These are phyloP conservation scores for Colletotrichum tabaci DNA, from an alignment of 2,329 filamentous ascomycete genomes.

Conservation along the genomic window DNA sequence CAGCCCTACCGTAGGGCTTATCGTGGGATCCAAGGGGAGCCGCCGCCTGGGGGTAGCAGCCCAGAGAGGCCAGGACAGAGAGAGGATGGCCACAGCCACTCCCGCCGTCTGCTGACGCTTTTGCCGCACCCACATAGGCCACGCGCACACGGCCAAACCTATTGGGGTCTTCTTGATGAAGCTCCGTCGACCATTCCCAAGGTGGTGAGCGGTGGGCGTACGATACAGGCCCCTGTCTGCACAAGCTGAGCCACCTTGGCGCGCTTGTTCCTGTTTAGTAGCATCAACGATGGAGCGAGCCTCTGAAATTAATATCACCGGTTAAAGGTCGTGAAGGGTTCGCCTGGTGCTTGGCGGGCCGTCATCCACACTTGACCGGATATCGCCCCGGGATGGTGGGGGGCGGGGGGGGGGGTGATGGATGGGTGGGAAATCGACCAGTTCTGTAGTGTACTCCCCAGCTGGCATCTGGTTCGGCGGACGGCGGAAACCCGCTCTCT, in stretches of 20 bases:
- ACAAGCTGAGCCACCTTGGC: background rate
- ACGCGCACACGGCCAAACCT: background rate
- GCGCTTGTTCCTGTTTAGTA: background rate
- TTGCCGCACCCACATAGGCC: background rate
- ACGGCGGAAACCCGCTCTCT: background rate
- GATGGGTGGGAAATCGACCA: background rate
- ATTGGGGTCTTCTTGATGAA: too few species aligned
- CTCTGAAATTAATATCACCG: background rate
- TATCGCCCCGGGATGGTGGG: background rate
- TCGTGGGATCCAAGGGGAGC: background rate
- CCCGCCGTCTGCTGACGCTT: background rate
- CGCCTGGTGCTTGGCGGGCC: background rate
- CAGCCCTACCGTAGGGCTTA: constrained; percentile 28
- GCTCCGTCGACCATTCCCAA: background rate
- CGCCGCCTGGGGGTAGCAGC: background rate
- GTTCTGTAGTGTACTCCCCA: background rate
- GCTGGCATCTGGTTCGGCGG: background rate
- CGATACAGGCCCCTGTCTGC: background rate
- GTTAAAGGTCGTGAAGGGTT: background rate
- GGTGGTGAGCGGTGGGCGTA: background rate
- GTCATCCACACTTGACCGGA: background rate
- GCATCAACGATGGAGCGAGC: background rate
- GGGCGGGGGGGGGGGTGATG: too few species aligned
- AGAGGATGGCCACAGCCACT: background rate
- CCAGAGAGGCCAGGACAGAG: background rate